A percentile compares a stretch with the other conserved stretches of the same genome.
These are phyloP conservation scores for Physcia stellaris DNA, from an alignment of 495 filamentous ascomycete species.

Conservation along the genomic window DNA sequence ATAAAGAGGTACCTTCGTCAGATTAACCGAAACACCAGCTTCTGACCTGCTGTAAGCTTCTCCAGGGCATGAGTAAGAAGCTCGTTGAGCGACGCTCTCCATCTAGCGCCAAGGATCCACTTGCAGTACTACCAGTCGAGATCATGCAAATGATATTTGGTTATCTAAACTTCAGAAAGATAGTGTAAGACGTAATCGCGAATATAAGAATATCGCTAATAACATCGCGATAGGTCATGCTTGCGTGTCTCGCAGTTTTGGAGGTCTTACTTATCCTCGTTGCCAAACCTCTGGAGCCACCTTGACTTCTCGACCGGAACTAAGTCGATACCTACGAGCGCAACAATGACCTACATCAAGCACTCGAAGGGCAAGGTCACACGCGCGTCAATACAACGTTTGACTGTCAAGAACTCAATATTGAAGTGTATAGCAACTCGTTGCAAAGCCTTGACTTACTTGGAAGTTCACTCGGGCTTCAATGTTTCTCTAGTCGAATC, in stretches of 20 bases:
- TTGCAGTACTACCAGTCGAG: conserved; percentile 34
- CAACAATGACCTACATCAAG: conserved; percentile 31
- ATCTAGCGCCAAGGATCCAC: conserved; percentile 28
- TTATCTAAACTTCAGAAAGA: conserved; percentile 32
- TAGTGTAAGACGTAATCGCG: conserved; percentile 35
- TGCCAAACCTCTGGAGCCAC: conserved; percentile 33
- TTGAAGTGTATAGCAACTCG: neutral
- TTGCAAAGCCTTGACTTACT: conserved; percentile 9
- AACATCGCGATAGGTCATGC: conserved; percentile 22
- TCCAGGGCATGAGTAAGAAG: conserved; percentile 32
- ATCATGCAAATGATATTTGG: conserved; percentile 30
- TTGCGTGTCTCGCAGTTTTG: conserved; percentile 41
- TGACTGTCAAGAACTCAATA: conserved; percentile 20
- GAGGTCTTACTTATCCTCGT: conserved; percentile 30
- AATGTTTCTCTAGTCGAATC: conserved; percentile 13
- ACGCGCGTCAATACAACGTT: no score
- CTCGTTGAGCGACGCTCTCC: conserved; percentile 21
- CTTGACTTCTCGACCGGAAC: conserved; percentile 35
- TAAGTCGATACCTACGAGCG: conserved; percentile 23
- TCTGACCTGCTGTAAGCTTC: conserved; percentile 23
- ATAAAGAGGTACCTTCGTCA: conserved; percentile 32
- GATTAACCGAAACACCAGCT: no score
- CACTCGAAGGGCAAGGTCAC: conserved; percentile 27
- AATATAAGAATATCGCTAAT: no score
- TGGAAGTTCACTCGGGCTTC: conserved; percentile 12